Evolutionary conservation across 768 basidiomycete genomes (phyloP), one percentile per base, ranked within the genome.

Genomic region (Lactarius psammicola): DNA sequence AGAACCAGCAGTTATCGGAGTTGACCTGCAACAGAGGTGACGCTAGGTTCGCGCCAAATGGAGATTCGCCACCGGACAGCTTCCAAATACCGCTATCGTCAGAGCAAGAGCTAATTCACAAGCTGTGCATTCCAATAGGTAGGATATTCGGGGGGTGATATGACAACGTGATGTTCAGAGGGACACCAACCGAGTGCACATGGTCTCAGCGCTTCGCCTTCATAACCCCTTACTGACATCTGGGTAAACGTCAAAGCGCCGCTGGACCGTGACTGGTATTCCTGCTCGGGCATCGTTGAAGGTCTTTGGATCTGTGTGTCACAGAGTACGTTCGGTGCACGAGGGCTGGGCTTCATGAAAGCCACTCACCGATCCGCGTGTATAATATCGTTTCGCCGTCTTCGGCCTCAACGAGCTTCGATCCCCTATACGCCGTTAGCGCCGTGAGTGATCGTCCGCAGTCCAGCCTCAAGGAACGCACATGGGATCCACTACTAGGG

Each of bases 221-320:
- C 33, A 73, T 46, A 66, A 31, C 31, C 70, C 71, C 71, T 72
- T 72, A 68, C 80, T 83, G 60, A 96, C 85, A 74, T 95, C 88
- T 5, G 82, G 78, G 73, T 98, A 98, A 51, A 97, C 92, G 77
- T 96, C 95, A 72, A 96, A 97, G 59, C 95, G 84, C 62, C 95
- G 79, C 76, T 98, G 96, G 38, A 78, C 83, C 0, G 92, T 94
- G n/a, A 98, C 93, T 7, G 96, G 96, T 57, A 98, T 93, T 2
- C 90, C 90, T 57, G 83, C 80, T 51, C 95, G 83, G 8, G 92
- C 87, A 2, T 86, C 84, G 49, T 81, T 72, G 67, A 94, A 78
- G 55, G 79, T 74, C 68, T 85, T 76, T 9, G 93, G 85, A 71
- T 88, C 87, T 88, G 73, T 26, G 15, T 38, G 77, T 80, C 69